Base-by-base conservation (phyloP, 176 grass and related monocot species). In the Chrysopogon serrulatus region DNA sequence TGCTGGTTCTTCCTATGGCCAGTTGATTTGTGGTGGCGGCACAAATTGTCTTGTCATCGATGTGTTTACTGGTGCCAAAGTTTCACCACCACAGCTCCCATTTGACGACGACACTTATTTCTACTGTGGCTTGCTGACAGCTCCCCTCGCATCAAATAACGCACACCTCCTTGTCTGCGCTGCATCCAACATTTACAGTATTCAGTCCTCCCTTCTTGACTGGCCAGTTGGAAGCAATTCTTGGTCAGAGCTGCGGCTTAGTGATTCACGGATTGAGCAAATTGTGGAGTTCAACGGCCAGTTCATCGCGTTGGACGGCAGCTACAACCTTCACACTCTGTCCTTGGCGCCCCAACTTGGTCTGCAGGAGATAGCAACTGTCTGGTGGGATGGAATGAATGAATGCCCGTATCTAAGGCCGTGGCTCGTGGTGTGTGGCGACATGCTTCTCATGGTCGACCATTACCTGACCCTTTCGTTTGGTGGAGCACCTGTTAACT, bases 231-330 rank as follows among this genome's bases (percentile, higher is more conserved):
- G 79, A 45, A 79, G 53, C 54, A 13, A 43, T 15, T 41, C 39
- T 41, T 88, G 82, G 90, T 69, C 39, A 11, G 42, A 33, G 18
- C 31, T 66, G 14, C n/a, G 4, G 23, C 63, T 90, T 17, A 2
- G 13, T 24, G 31, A 61, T 68, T 4, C 39, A n/a, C 21, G 6
- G 5, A 62, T 80, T 9, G 45, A 34, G 33, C 68, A 90, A 45
- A 83, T 88, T 56, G 71, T 92, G 63, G 61, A 87, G 41, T 85
- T 92, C 76, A 77, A 88, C 30, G 84, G 61, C 5, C 83, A 67
- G 37, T 10, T 90, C 41, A 85, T 89, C 9, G 82, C 48, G 3
- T 18, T 94, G 76, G 79, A 71, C 3, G n/a, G 0, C 2, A 2
- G 10, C 43, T 28, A 82, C 9, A 84, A 4, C 7, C 34, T 96